A percentile compares a stretch with the other conserved stretches of the same genome.
Evolutionary conservation across 2,329 filamentous ascomycete species (phyloP).

Genomic region (Cladophialophora carrionii): DNA sequence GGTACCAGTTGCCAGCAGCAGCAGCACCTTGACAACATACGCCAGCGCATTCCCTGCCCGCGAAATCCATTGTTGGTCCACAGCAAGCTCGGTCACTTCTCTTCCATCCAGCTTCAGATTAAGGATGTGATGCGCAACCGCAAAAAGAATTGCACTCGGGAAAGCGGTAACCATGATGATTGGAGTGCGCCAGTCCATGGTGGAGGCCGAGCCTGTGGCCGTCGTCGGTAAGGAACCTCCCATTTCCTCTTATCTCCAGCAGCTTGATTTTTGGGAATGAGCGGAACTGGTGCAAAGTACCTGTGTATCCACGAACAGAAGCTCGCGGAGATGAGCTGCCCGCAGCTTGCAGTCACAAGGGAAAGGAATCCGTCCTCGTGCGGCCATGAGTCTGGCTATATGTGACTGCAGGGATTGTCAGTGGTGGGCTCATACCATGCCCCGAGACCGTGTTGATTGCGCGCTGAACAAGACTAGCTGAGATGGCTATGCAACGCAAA

Average conservation of each 20-base stretch:
- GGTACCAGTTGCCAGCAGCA: constrained; percentile 7
- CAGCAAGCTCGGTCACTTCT: constrained; percentile 25
- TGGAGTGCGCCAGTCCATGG: constrained; percentile 9
- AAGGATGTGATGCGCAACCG: constrained; percentile 12
- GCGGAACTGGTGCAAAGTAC: neutral
- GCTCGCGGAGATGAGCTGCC: neutral
- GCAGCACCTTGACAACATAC: constrained; percentile 15
- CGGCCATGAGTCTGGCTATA: neutral
- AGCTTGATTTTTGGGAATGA: neutral
- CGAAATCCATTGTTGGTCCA: constrained; percentile 18
- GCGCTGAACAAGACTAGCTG: neutral
- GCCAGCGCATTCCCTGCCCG: constrained; percentile 17
- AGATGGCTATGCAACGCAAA: neutral
- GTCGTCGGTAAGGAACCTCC: neutral
- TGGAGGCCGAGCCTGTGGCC: neutral
- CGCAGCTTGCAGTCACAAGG: neutral
- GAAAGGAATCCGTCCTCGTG: neutral
- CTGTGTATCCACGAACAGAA: neutral
- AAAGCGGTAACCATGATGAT: constrained; percentile 16
- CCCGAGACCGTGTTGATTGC: neutral
- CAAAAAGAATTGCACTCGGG: constrained; percentile 43
- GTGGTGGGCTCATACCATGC: neutral
- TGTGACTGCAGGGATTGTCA: neutral
- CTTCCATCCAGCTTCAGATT: constrained; percentile 16
- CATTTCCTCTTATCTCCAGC: neutral